Base-by-base conservation (phyloP, 148 eudicot genomes). In the Rhododendron simsii region DNA sequence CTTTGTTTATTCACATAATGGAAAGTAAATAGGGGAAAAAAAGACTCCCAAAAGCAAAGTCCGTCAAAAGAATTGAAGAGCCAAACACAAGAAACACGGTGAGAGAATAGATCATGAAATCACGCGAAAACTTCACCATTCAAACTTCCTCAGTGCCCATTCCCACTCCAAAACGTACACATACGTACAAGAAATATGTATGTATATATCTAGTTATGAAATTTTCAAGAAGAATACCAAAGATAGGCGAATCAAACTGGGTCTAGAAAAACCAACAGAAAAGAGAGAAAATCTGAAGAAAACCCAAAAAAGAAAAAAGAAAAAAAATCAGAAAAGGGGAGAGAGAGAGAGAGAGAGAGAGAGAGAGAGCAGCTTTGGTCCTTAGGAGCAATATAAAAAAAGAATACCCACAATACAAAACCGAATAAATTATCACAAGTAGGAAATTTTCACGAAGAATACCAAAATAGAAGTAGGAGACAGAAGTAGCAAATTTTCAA, bases 21-120 rank as follows among this genome's bases (percentile, higher is more conserved):
- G 41, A 35, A 84, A 48, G 16, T 9, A 84, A 50, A 47, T 39
- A 83, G 79, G 81, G 39, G 51, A 10, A 67, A n/a, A 11, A n/a
- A 82, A 21, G 23, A 80, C 53, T 53, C 35, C 51, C 26, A 65
- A 55, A 87, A 28, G 37, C 75, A 28, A 75, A 84, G 51, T 50
- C 65, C 47, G 76, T 57, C 85, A 87, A 61, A 65, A 82, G 79
- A 83, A 23, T 59, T 47, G 80, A 73, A 35, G 75, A 69, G 80
- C 20, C 73, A 30, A 84, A 65, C 77, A 67, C 82, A 55, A 65
- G 78, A 83, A 86, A 80, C 87, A 84, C 44, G 77, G 69, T 11
- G 61, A 73, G 78, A 82, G 81, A 77, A 77, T 53, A 84, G 78
- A 85, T 87, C 88, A 90, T 85, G 76, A 87, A 88, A 87, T 86